Percentiles rank a stretch among this genome's conserved stretches.
phyloP scores from a whole-genome alignment of 23 red algal genomes.

The Gracilariopsis chorda region DNA sequence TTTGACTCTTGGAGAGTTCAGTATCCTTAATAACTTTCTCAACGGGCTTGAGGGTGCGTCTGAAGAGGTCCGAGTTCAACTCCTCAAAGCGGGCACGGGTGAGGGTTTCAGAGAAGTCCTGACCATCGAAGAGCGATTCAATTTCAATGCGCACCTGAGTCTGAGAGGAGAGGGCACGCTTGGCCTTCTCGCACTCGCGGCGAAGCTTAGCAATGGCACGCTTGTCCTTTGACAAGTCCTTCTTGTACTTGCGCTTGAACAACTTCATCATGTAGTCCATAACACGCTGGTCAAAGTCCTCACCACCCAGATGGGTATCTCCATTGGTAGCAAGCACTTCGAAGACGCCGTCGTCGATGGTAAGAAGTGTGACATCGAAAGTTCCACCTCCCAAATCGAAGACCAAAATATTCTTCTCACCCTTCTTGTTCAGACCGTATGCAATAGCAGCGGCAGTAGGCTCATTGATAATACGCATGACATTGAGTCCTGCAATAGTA shows the following conservation, averaged over 20 bases:
- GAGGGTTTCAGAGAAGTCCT: constrained; percentile 94
- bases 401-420: constrained; percentile 98
- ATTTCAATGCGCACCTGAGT: constrained; percentile 98
- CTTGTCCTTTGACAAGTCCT: constrained; percentile 89
- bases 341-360: constrained; percentile 98
- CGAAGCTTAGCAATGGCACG: constrained; percentile 89
- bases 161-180: constrained; percentile 95
- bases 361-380: constrained; percentile 97
- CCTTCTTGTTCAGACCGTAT: constrained; percentile 98
- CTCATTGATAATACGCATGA: constrained; percentile 99
- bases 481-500: constrained; percentile 94
- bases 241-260: constrained; percentile 97
- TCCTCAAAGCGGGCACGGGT: constrained; percentile 99
- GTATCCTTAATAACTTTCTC: constrained; percentile 97
- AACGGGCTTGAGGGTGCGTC: constrained; percentile 95
- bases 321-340: constrained; percentile 98
- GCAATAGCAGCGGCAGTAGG: constrained; percentile 98
- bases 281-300: constrained; percentile 98
- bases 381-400: constrained; percentile 99
- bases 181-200: constrained; percentile 97
- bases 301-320: constrained; percentile 96
- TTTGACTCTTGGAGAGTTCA: constrained; percentile 75
- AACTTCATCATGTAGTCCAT: constrained; percentile 99
- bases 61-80: constrained; percentile 95
- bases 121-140: constrained; percentile 89